phyloP scores from a whole-genome alignment of 345 rosid species.

The Syzygium jambos region DNA sequence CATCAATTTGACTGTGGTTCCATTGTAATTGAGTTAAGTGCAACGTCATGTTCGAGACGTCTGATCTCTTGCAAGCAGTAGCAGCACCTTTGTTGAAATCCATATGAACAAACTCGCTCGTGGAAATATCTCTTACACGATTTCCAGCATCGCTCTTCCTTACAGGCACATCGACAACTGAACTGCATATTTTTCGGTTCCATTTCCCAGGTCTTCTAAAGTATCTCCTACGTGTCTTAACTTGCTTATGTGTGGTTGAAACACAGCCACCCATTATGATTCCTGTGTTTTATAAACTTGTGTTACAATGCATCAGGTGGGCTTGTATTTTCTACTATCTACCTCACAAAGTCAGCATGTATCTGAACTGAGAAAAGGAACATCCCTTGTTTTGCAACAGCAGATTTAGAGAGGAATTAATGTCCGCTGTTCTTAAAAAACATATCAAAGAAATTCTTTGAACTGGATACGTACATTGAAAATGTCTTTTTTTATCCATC shows the following conservation, averaged over 20 bases:
- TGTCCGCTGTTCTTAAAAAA: not conserved
- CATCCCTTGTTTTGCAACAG: not conserved
- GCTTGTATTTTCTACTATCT: not conserved
- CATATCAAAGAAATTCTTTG: not conserved
- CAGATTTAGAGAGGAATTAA: not conserved
- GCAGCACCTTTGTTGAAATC: conserved; percentile 39
- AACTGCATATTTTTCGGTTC: conserved; percentile 31
- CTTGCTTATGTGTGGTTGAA: conserved; percentile 27
- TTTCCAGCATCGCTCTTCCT: conserved; percentile 30
- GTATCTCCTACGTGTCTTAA: conserved; percentile 11
- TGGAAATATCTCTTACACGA: conserved; percentile 31
- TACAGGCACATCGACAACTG: conserved; percentile 29
- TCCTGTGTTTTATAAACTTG: conserved; percentile 5
- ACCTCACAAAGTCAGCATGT: not conserved
- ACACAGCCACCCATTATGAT: conserved; percentile 69
- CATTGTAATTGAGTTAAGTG: conserved; percentile 69
- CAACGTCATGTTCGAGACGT: conserved; percentile 42
- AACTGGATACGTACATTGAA: not conserved
- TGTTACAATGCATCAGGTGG: not conserved
- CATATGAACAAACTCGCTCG: conserved; percentile 45
- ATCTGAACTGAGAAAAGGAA: not conserved
- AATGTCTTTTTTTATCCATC: not conserved
- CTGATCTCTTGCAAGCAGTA: conserved; percentile 47
- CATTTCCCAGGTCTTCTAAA: conserved; percentile 20
- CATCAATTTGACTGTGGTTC: conserved; percentile 64